These are phyloP conservation scores for Pseudocercospora ulei DNA, from an alignment of 2,329 filamentous ascomycete species.

Conservation along the genomic window DNA sequence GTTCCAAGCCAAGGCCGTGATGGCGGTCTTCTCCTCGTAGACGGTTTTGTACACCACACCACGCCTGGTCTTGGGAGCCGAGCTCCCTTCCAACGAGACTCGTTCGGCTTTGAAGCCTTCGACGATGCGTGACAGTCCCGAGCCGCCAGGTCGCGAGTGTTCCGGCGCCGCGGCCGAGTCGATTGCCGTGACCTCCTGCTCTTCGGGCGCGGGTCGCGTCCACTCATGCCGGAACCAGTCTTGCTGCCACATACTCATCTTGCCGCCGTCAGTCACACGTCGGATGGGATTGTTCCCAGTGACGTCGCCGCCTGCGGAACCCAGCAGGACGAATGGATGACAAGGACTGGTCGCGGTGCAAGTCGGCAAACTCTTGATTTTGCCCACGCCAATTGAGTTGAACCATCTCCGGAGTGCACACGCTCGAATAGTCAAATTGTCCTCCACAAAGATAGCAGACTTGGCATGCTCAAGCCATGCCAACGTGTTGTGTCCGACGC, in stretches of 20 bases:
- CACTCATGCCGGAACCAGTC: constrained; percentile 53
- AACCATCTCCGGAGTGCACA: constrained; percentile 47
- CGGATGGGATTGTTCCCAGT: constrained; percentile 45
- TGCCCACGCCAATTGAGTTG: constrained; percentile 36
- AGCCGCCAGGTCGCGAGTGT: constrained; percentile 4
- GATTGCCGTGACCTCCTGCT: constrained; percentile 10
- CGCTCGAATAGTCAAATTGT: constrained; percentile 45
- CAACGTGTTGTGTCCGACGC: constrained; percentile 43
- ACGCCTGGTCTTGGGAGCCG: constrained; percentile 22
- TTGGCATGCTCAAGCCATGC: constrained; percentile 49
- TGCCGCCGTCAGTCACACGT: constrained; percentile 42
- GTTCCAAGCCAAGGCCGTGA: constrained; percentile 44
- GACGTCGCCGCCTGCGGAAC: constrained; percentile 46
- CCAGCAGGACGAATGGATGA: constrained; percentile 48
- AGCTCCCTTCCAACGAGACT: constrained; percentile 18
- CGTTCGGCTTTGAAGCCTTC: constrained; percentile 38
- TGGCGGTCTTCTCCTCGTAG: constrained; percentile 39
- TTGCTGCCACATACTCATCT: constrained; percentile 46
- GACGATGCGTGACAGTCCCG: constrained; percentile 33
- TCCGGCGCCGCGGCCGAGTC: neutral
- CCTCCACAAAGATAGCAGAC: constrained; percentile 47
- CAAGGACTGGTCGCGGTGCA: constrained; percentile 44
- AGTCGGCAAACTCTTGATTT: constrained; percentile 34
- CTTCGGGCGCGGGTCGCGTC: constrained; percentile 30
- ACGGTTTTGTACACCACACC: constrained; percentile 34